Conservation (phyloP, 495 filamentous ascomycete species). For the Aspergillus sclerotiicarbonarius region DNA sequence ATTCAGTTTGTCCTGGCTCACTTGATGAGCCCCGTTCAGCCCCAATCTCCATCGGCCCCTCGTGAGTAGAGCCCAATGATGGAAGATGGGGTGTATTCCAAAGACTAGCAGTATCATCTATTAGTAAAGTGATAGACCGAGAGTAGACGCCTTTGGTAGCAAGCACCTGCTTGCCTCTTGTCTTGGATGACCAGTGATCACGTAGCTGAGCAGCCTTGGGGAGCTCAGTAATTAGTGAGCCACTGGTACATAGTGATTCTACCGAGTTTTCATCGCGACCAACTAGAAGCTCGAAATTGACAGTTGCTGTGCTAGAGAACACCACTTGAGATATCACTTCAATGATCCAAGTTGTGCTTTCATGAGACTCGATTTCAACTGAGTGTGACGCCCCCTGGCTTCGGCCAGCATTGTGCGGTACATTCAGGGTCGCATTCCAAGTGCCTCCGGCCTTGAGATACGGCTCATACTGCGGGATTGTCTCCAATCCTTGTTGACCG, state of each 20-base stretch:
- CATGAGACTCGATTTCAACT: slow-evolving; percentile 24
- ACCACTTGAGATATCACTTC: slow-evolving; percentile 90
- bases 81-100: slow-evolving; percentile 90
- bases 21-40: slow-evolving; percentile 2
- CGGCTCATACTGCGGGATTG: slow-evolving; percentile 85
- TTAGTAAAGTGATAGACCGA: slow-evolving; percentile 66
- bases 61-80: slow-evolving; percentile 48
- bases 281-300: slow-evolving; percentile 86
- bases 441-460: slow-evolving; percentile 90
- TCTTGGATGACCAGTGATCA: slow-evolving; percentile 60
- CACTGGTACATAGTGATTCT: slow-evolving; percentile 56
- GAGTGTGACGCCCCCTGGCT: neutral
- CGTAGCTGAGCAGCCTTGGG: slow-evolving; percentile 64
- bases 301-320: slow-evolving; percentile 82
- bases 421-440: slow-evolving; percentile 73
- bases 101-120: slow-evolving; percentile 83
- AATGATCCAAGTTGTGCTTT: slow-evolving; percentile 79
- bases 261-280: slow-evolving; percentile 82
- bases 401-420: slow-evolving; percentile 58
- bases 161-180: slow-evolving; percentile 44
- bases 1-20: neutral
- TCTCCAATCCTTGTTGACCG: slow-evolving; percentile 57
- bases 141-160: slow-evolving; percentile 76
- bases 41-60: slow-evolving; percentile 24
- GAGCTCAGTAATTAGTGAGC: slow-evolving; percentile 39